These are phyloP conservation scores for Breynia disticha DNA, from an alignment of 441 rosid species.

Conservation along the genomic window DNA sequence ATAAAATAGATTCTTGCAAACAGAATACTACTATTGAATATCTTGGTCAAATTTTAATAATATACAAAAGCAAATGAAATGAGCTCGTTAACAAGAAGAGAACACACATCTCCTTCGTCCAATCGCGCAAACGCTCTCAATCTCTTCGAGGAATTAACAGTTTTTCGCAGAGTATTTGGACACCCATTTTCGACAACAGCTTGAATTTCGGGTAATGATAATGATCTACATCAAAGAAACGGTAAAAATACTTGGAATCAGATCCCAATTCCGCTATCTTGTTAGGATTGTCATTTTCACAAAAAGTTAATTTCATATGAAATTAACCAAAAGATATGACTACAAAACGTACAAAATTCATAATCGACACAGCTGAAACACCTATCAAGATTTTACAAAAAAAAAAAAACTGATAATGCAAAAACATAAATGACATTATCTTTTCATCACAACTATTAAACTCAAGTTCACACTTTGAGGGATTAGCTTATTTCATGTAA, in stretches of 20 bases:
- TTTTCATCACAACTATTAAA: too few relatives aligned
- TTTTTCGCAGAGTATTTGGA: constrained; percentile 67
- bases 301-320: too few relatives aligned
- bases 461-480: too few relatives aligned
- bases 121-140: constrained; percentile 51
- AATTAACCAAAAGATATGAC: too few relatives aligned
- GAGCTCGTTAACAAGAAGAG: background rate
- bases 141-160: constrained; percentile 80
- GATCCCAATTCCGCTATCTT: too few relatives aligned
- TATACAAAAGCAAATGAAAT: constrained; percentile 5
- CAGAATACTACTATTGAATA: too few relatives aligned
- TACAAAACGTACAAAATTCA: background rate
- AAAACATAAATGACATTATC: too few relatives aligned
- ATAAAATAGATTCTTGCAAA: background rate
- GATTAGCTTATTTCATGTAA: too few relatives aligned
- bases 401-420: too few relatives aligned
- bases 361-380: too few relatives aligned
- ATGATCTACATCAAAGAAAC: constrained; percentile 36
- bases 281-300: too few relatives aligned
- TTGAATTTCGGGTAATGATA: constrained; percentile 48
- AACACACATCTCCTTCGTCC: constrained; percentile 84
- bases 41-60: background rate
- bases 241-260: background rate
- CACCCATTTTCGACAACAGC: constrained; percentile 72
- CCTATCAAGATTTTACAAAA: too few relatives aligned